Conservation (phyloP, 2,329 filamentous ascomycete genomes). For the Colletotrichum chrysophilum region DNA sequence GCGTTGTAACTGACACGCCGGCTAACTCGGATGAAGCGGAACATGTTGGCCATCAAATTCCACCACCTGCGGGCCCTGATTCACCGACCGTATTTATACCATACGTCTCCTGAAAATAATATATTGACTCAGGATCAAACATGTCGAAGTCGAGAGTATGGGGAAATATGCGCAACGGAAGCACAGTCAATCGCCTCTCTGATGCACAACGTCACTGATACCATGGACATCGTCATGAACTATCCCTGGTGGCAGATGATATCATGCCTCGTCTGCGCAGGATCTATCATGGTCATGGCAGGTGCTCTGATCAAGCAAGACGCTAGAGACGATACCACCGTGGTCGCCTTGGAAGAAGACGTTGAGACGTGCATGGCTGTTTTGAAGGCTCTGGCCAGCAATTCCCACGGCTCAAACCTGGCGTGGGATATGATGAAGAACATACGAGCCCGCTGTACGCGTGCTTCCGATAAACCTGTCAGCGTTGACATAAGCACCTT, state of each 20-base stretch:
- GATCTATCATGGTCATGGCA: background rate
- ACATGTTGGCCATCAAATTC: background rate
- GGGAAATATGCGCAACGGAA: background rate
- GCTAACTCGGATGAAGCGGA: background rate
- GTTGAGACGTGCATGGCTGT: background rate
- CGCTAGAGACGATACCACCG: background rate
- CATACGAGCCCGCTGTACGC: fast-evolving
- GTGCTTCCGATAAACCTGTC: background rate
- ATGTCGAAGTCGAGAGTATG: background rate
- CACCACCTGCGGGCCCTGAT: background rate
- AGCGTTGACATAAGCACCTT: fast-evolving
- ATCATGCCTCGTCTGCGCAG: background rate
- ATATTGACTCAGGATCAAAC: background rate
- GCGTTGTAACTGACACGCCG: fast-evolving
- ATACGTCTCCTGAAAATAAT: background rate
- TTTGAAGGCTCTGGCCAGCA: background rate
- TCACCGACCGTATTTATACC: background rate
- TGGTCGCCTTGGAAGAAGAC: background rate
- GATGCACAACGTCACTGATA: background rate
- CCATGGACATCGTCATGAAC: background rate
- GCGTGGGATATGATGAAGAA: background rate
- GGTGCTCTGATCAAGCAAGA: background rate
- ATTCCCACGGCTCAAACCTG: background rate
- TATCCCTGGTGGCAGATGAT: background rate
- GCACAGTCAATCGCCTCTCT: background rate